Base-by-base conservation (phyloP, 2,329 filamentous ascomycete species). In the Ophiostoma himal-ulmi region DNA sequence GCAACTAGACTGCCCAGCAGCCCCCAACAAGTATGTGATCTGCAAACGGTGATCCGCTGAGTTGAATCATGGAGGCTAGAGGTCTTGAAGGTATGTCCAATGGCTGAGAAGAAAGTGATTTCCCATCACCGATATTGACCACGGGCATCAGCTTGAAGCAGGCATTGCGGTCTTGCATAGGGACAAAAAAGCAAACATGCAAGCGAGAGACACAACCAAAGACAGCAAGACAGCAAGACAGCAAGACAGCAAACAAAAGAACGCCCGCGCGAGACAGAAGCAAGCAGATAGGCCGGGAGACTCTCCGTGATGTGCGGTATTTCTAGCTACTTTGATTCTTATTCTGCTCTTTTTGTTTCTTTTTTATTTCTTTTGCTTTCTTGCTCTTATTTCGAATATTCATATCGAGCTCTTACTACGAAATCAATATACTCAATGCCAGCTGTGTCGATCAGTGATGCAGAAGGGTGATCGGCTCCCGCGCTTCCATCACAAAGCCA, bases 11-110 rank as follows among this genome's bases (percentile, higher is more conserved):
- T 34, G 22, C 6, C 10, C 62, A 65, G 34, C 60, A 62, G 60
- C 60, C 60, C 62, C 62, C 62, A 65, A 65, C 17, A 65, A 20
- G 4, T 34, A 37, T 7, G 34, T 22, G 62, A 65, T 65, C 62
- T 65, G 62, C 62, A 65, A 65, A 65, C 62, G 62, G 62, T 22
- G 62, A 65, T 65, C 62, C 62, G 62, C 62, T 64, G 60, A 22
- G 30, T 26, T 57, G 52, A 57, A 26, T 57, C 10, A 13, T 57
- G n/a, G 5, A 48, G 44, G 17, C 44, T n/a, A 20, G 17, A 20
- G 44, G 44, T 48, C 6, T 48, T 30, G 30, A 30, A 3, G 30
- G 30, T 30, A 30, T 30, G 3, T 30, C 3, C 30, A 30, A 30
- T 30, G 30, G 30, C 41, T 48, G 14, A 48, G 17, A 48, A 48